Base-by-base conservation (phyloP, 2,329 filamentous ascomycete species). In the Colletotrichum plurivorum region DNA sequence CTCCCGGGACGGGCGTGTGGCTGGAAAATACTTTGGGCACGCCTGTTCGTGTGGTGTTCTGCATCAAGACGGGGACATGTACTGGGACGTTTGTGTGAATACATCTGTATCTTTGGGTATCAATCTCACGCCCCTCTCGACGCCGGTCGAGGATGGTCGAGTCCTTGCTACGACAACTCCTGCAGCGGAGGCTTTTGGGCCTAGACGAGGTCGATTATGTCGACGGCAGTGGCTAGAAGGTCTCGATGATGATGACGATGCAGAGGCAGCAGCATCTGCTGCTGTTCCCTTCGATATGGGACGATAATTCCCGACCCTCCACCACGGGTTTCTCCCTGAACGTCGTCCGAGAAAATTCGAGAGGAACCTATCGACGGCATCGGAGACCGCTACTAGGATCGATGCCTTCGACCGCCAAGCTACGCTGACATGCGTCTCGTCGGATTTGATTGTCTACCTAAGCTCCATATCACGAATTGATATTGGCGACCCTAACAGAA, bases 231-330 rank as follows among this genome's bases (percentile, higher is more conserved):
- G 27, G 31, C 31, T 36, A 36, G 31, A 36, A 36, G 31, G 31
- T 3, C 22, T 25, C 31, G 31, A 36, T 10, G 31, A 36, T 4
- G 31, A 36, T 12, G 31, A 36, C 31, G 31, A 36, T 36, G 31
- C 31, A 36, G 31, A 27, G 31, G 25, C 20, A 20, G 10, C 46
- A 27, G 39, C 36, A 51, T 9, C 46, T 13, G 16, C 43, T 48
- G 22, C 5, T 3, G 10, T 25, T 25, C 22, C 22, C 27, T 20
- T 12, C 27, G 43, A 48, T 45, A 48, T 43, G 41, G 62, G 62
- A 57, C 51, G 39, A 69, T 61, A 66, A 45, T 60, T 46, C 36
- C 62, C 62, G 62, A 69, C 67, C 67, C 67, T 61, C 56, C 67
- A 66, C 55, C 53, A 20, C 16, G n/a, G 55, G 18, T 39, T 4